A percentile compares a stretch with the other conserved stretches of the same genome.
These are phyloP conservation scores for Musa acuminata DNA, from an alignment of 176 grass and related monocot species.

Conservation along the genomic window DNA sequence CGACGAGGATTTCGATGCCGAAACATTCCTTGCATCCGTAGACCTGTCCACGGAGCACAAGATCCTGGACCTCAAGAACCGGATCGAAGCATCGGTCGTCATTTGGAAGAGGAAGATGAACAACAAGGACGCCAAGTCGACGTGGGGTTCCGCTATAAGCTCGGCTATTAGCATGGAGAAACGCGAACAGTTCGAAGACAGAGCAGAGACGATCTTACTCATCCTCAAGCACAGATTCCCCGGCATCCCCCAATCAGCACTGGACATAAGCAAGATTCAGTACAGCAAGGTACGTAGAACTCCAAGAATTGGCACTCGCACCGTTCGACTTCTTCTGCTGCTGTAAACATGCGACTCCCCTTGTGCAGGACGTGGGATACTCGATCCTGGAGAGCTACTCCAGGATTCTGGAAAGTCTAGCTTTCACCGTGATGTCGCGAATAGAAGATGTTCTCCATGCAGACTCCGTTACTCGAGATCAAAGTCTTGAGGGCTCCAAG, in stretches of 20 bases:
- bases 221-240: conserved; percentile 93
- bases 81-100: conserved; percentile 91
- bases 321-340: too few relatives aligned
- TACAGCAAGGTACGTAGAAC: conserved; percentile 54
- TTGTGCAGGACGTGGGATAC: conserved; percentile 64
- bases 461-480: conserved; percentile 41
- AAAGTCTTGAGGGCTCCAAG: conserved; percentile 30
- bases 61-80: conserved; percentile 92
- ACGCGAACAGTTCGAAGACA: conserved; percentile 93
- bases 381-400: conserved; percentile 90
- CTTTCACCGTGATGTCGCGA: conserved; percentile 77
- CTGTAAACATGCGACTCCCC: too few relatives aligned
- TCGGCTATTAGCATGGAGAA: conserved; percentile 82
- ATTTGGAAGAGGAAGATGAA: conserved; percentile 99
- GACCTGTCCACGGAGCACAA: conserved; percentile 94
- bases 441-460: conserved; percentile 77
- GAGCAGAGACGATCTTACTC: conserved; percentile 84
- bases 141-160: conserved; percentile 73
- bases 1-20: conserved; percentile 75
- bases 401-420: conserved; percentile 79
- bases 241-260: conserved; percentile 70
- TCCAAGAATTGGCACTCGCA: background rate
- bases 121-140: conserved; percentile 83
- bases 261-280: conserved; percentile 95
- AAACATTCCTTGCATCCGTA: conserved; percentile 65